Evolutionary conservation across 441 rosid genomes (phyloP), one percentile per base, ranked within the genome.

Genomic region (Cnidoscolus chayamansa): DNA sequence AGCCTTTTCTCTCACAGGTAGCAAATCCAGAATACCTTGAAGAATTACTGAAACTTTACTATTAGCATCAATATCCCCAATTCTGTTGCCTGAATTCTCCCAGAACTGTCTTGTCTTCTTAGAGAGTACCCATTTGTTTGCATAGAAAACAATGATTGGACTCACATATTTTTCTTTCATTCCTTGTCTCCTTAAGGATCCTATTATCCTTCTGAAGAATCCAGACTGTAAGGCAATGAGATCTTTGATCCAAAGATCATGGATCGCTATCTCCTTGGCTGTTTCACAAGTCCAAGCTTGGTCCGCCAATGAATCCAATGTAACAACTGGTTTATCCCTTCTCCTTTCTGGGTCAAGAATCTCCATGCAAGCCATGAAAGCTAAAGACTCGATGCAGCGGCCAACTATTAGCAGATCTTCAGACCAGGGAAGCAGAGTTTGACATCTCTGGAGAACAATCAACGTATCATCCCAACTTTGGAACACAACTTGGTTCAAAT

Each of bases 351-450:
- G 95, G 63, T 91, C 97, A 47, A 91, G 93, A 81, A 91, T 91
- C 88, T 88, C 92, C 97, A 88, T 89, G 72, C 97, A 89, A 48
- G 93, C 85, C 88, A 88, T 89, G 82, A 91, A 91, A 74, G 97
- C 90, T n/a, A 89, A 75, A 54, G 93, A 91, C 62, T 91, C 90
- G 0, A 87, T 85, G 88, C 97, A 89, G 35, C 92, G 88, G 80
- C 95, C 86, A 32, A 89, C 86, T 2, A 91, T 86, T 57, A 91
- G 81, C 59, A 91, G 86, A 71, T 91, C 87, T 81, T 89, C 90
- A 0, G 90, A 74, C 86, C 81, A 83, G 19, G 93, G 97, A 68
- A 83, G 85, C 50, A 86, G 67, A 10, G 80, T 72, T 71, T 76
- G 92, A 81, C 95, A 91, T 63, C 82, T 88, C 69, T 89, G 90